phyloP scores from a whole-genome alignment of 2,329 filamentous ascomycete species.

The Aspergillus ochraceus region DNA sequence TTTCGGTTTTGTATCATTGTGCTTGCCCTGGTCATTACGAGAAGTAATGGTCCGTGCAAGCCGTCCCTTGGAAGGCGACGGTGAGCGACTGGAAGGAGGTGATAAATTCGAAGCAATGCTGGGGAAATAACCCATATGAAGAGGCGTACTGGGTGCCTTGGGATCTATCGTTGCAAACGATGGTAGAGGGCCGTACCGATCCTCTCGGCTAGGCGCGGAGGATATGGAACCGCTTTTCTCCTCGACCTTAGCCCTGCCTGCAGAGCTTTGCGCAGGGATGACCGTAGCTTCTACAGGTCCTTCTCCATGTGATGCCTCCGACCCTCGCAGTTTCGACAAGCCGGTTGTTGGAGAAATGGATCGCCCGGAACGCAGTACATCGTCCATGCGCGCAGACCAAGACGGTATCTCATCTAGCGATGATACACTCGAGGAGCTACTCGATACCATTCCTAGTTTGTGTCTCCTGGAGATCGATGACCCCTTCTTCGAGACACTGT shows the following conservation, averaged over 20 bases:
- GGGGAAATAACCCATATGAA: slow-evolving; percentile 51
- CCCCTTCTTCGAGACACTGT: slow-evolving; percentile 49
- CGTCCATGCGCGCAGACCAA: neutral
- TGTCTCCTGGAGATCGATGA: slow-evolving; percentile 54
- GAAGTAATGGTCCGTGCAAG: slow-evolving; percentile 42
- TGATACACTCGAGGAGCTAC: slow-evolving; percentile 59
- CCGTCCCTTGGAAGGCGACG: slow-evolving; percentile 64
- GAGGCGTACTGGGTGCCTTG: slow-evolving; percentile 45
- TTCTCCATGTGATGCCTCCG: neutral
- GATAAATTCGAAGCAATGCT: slow-evolving; percentile 65
- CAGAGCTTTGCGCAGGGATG: slow-evolving; percentile 1
- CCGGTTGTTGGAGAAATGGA: slow-evolving; percentile 6
- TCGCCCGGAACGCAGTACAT: slow-evolving; percentile 1
- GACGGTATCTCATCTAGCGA: neutral
- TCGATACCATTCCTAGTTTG: slow-evolving; percentile 54
- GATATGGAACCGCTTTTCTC: slow-evolving; percentile 57
- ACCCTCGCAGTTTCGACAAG: neutral
- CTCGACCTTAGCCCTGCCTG: slow-evolving; percentile 51
- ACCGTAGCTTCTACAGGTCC: neutral
- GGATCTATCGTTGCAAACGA: slow-evolving; percentile 47
- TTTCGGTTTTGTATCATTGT: slow-evolving; percentile 36
- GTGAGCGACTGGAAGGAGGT: slow-evolving; percentile 60
- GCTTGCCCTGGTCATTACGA: slow-evolving; percentile 39
- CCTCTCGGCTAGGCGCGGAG: slow-evolving; percentile 49
- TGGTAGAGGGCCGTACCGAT: slow-evolving; percentile 32